phyloP scores from a whole-genome alignment of 1,284 basidiomycete genomes.

The Schizophyllum commune region DNA sequence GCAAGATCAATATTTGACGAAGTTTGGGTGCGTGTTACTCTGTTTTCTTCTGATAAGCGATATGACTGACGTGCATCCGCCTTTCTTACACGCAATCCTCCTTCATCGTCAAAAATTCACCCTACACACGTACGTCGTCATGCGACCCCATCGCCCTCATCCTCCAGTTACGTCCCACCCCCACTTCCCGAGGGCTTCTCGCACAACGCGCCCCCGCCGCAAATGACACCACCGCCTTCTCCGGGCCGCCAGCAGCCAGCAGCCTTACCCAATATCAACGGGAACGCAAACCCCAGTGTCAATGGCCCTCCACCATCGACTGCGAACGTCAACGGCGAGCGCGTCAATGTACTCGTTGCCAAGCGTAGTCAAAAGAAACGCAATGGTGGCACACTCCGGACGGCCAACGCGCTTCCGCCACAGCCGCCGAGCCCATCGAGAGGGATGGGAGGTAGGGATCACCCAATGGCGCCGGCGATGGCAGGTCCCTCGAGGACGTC shows the following conservation, averaged over 20 bases:
- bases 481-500: not conserved
- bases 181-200: slow-evolving; percentile 62
- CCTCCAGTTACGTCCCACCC: slow-evolving; percentile 25
- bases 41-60: not conserved
- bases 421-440: slow-evolving; percentile 4
- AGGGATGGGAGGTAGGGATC: not conserved
- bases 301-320: slow-evolving; percentile 17
- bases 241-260: slow-evolving; percentile 22
- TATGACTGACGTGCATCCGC: too few species aligned
- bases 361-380: slow-evolving; percentile 70
- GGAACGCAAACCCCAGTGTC: slow-evolving; percentile 21
- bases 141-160: too few species aligned
- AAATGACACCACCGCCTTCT: slow-evolving; percentile 44
- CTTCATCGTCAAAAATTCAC: too few species aligned
- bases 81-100: too few species aligned
- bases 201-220: slow-evolving; percentile 35
- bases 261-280: not conserved
- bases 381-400: slow-evolving; percentile 37
- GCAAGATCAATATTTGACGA: slow-evolving; percentile 70
- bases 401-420: slow-evolving; percentile 4
- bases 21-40: slow-evolving; percentile 57
- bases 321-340: slow-evolving; percentile 31
- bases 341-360: slow-evolving; percentile 65
- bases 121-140: too few species aligned
- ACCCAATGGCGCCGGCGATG: not conserved